Evolutionary conservation across 495 filamentous ascomycete species (phyloP).

Genomic region (Aspergillus avenaceus): DNA sequence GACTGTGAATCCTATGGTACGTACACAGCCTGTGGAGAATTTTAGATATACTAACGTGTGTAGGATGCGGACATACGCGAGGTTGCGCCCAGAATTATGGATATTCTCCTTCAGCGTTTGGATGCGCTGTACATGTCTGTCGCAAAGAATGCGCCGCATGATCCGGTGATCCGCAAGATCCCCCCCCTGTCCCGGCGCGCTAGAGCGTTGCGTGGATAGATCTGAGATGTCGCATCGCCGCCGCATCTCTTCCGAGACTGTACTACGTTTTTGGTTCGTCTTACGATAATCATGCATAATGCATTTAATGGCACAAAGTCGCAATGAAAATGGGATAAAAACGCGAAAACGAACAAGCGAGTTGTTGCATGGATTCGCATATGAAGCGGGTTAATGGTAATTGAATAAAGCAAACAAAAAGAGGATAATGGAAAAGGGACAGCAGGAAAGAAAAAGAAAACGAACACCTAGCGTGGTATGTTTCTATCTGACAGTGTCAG

Average conservation of each 20-base stretch:
- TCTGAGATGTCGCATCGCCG: background rate
- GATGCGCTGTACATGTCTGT: conserved; percentile 67
- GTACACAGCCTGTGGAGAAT: conserved; percentile 8
- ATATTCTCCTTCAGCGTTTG: conserved; percentile 64
- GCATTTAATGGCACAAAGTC: conserved; percentile 3
- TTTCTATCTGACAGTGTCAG: background rate
- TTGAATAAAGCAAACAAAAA: background rate
- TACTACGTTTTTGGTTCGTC: background rate
- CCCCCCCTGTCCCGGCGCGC: conserved; percentile 50
- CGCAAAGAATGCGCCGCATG: conserved; percentile 55
- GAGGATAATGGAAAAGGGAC: too few species aligned
- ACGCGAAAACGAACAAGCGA: background rate
- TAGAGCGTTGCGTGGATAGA: conserved; percentile 41
- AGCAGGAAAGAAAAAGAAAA: too few species aligned
- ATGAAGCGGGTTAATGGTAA: background rate
- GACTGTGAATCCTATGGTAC: conserved; percentile 46
- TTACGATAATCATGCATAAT: conserved; percentile 4
- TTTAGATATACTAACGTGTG: background rate
- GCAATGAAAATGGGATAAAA: background rate
- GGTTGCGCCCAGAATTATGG: conserved; percentile 61
- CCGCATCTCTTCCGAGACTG: background rate
- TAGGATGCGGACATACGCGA: conserved; percentile 75
- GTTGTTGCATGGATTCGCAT: background rate
- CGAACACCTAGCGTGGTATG: too few species aligned
- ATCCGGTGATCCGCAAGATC: conserved; percentile 61